A percentile compares a stretch with the other conserved stretches of the same genome.
These are phyloP conservation scores for Desmodesmus armatus DNA, from an alignment of 139 green algal species.

Conservation along the genomic window DNA sequence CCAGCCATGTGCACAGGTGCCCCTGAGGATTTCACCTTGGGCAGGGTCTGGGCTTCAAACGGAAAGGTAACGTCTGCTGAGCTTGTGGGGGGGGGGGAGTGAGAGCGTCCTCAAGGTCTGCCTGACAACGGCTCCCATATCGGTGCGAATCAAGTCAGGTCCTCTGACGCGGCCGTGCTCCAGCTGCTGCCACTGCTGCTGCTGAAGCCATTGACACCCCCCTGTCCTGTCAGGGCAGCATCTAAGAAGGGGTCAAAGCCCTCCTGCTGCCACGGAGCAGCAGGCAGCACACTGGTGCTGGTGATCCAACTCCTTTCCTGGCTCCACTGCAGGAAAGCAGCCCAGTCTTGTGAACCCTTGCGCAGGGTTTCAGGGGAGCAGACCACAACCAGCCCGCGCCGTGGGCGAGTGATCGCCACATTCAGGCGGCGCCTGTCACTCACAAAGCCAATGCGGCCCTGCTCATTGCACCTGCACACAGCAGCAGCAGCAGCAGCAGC, in stretches of 20 bases:
- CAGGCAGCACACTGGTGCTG: neutral
- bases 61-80: too few relatives aligned
- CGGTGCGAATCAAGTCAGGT: too few relatives aligned
- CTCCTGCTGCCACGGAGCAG: slow-evolving; percentile 22
- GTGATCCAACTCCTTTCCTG: neutral
- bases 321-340: slow-evolving; percentile 57
- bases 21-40: too few relatives aligned
- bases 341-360: slow-evolving; percentile 51
- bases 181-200: slow-evolving; percentile 12
- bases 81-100: too few relatives aligned
- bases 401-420: slow-evolving; percentile 85
- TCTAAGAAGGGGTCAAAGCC: slow-evolving; percentile 24
- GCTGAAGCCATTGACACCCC: neutral
- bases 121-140: too few relatives aligned
- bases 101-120: too few relatives aligned
- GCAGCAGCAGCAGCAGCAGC: neutral
- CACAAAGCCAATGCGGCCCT: slow-evolving; percentile 82
- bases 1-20: too few relatives aligned
- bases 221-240: neutral
- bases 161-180: neutral
- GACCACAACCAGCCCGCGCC: slow-evolving; percentile 79
- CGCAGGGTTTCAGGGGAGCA: slow-evolving; percentile 61
- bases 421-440: slow-evolving; percentile 85
- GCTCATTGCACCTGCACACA: slow-evolving; percentile 71
- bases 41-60: too few relatives aligned